Evolutionary conservation across 768 basidiomycete genomes (phyloP), one percentile per base, ranked within the genome.

Genomic region (Tremella mesenterica): DNA sequence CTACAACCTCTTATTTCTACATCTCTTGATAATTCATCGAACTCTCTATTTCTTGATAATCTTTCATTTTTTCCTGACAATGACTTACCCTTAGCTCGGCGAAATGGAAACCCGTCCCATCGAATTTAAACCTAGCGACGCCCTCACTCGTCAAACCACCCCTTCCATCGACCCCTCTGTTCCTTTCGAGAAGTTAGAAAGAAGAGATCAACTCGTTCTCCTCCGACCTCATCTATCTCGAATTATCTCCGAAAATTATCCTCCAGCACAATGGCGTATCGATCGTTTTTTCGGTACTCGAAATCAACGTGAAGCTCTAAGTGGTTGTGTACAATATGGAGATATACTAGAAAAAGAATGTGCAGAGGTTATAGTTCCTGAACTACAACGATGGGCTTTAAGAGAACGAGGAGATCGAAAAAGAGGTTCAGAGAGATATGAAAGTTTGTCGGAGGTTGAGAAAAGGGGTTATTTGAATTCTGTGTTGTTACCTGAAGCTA

Each of bases 321-420:
- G 13, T 12, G 10, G 21, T 0, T 28, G 21, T 20, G 43, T 18
- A 0, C 14, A 21, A 41, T 58, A 53, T 51, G 69, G 69, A 0
- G 66, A 67, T 47, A 55, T 65, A 4, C 4, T 21, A 13, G 49
- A 54, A 31, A 48, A 58, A 1, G 58, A 63, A n/a, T 30, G 60
- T 3, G 54, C 50, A 3, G 48, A 60, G 2, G 44, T 61, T 5
- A 49, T 67, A 27, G 26, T 70, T 5, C 66, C 69, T 2, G 64
- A 67, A 45, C 39, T 70, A 43, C 33, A 47, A 45, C 36, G 69
- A 34, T 70, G 65, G 65, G 64, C 57, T 28, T 31, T 64, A 21
- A 33, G 57, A 20, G 49, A 31, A 13, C 41, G n/a, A 5, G n/a
- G n/a, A n/a, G 26, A 49, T 8, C 48, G 56, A 26, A 64, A 60